Evolutionary conservation across 192 early-diverging fungal species (phyloP).

Genomic region (Fimicolochytrium jonesii): DNA sequence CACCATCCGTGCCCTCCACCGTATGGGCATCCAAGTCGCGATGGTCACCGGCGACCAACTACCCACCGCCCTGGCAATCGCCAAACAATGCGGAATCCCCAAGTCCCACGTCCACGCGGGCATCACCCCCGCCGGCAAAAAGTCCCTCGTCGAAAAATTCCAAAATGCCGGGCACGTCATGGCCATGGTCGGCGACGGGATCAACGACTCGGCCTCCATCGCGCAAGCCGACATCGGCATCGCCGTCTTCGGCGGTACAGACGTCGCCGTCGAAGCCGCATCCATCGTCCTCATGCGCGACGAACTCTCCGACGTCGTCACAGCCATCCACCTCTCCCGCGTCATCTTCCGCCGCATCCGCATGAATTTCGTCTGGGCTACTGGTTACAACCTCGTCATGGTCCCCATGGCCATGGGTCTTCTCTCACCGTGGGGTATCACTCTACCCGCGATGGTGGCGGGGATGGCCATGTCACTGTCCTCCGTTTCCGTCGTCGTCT

Average conservation of each 20-base stretch:
- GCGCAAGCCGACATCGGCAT: conserved; percentile 84
- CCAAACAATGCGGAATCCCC: conserved; percentile 72
- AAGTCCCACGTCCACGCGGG: conserved; percentile 76
- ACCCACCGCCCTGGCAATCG: conserved; percentile 77
- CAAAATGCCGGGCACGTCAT: conserved; percentile 57
- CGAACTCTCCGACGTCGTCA: conserved; percentile 80
- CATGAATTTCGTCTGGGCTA: conserved; percentile 87
- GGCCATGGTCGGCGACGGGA: conserved; percentile 95
- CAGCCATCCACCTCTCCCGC: conserved; percentile 76
- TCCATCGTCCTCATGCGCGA: conserved; percentile 88
- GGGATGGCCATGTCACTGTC: conserved; percentile 92
- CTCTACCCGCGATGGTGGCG: conserved; percentile 86
- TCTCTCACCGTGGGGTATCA: conserved; percentile 76
- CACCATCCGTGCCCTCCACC: conserved; percentile 64
- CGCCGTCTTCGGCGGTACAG: conserved; percentile 83
- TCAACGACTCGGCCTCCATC: conserved; percentile 92
- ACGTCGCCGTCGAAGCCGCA: conserved; percentile 95
- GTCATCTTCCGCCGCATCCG: conserved; percentile 82
- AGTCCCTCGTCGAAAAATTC: conserved; percentile 64
- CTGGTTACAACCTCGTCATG: conserved; percentile 82
- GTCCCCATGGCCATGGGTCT: conserved; percentile 94
- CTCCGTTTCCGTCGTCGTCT: conserved; percentile 87
- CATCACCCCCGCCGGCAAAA: conserved; percentile 87
- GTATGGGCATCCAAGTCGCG: conserved; percentile 71
- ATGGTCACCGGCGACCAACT: conserved; percentile 96